Evolutionary conservation across 208 protist genomes (phyloP), one percentile per base, ranked within the genome.

Genomic region (Acanthamoeba royreba): DNA sequence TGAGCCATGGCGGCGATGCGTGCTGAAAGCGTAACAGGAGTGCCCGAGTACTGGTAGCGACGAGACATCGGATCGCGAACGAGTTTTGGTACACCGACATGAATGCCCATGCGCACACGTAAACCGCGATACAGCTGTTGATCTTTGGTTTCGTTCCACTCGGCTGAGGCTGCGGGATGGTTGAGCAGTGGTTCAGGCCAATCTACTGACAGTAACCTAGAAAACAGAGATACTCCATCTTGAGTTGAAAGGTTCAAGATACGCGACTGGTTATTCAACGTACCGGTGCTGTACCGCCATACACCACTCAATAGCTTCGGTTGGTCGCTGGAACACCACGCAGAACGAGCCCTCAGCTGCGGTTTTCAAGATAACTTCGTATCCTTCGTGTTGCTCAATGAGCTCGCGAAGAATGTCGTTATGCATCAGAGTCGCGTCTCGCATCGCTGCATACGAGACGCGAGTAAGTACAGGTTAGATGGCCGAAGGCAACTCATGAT

Each of bases 11-110:
- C 49, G 13, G 89, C 43, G 43, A 93, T 58, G 1, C 66, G 61
- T 31, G 89, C 89, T 11, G 63, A 40, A 4, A 17, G 11, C 9
- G n/a, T 97, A 4, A 96, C 90, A 11, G 69, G 93, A 5, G 47
- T 46, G n/a, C 95, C 95, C 33, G 95, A 77, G 93, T 96, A 96
- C n/a, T 97, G 95, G 8, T 94, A 33, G 22, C 95, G 92, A 19
- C 77, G 40, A 3, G 94, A 72, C 40, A 94, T 38, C 61, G 95
- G 93, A 33, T 96, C 93, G 33, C 40, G 43, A 92, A 69, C 86
- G 19, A 33, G 22, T 17, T 94, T 38, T 19, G 88, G 88, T 31
- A 15, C 4, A 9, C 88, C 88, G 22, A 11, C n/a, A 38, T 93
- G 88, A 5, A 93, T 7, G 7, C 79, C 79, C 79, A 88, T 88